These are phyloP conservation scores for Crepidotus variabilis DNA, from an alignment of 768 basidiomycete genomes.

Conservation along the genomic window DNA sequence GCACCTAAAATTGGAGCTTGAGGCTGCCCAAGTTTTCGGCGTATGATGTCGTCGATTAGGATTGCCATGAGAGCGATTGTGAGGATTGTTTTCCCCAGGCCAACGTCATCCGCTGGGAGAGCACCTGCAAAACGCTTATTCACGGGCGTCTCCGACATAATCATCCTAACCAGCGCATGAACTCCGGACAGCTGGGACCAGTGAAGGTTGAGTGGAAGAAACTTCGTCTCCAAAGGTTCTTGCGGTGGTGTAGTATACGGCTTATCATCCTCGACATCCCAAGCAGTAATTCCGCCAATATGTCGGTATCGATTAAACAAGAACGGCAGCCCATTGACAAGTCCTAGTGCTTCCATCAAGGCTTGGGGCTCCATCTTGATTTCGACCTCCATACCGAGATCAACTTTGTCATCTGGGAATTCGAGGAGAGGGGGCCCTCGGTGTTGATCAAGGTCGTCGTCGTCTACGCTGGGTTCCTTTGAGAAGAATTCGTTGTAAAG, in stretches of 20 bases:
- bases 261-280: conserved; percentile 9
- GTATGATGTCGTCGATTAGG: conserved; percentile 3
- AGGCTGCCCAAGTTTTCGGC: neutral
- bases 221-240: neutral
- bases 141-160: neutral
- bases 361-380: neutral
- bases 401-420: conserved; percentile 5
- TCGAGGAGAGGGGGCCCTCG: neutral
- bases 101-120: conserved; percentile 25
- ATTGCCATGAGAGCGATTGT: conserved; percentile 15
- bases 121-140: conserved; percentile 6
- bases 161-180: conserved; percentile 10
- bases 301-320: conserved; percentile 19
- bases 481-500: conserved; percentile 18
- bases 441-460: neutral
- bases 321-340: conserved; percentile 11
- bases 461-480: neutral
- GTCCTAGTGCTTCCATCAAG: conserved; percentile 15
- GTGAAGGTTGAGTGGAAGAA: conserved; percentile 9
- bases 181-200: conserved; percentile 23
- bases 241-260: neutral
- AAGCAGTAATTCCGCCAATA: conserved; percentile 15
- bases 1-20: neutral
- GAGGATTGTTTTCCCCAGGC: conserved; percentile 27
- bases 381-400: conserved; percentile 22